Evolutionary conservation across 208 protist species (phyloP), one percentile per base, ranked within the genome.

Genomic region (Acanthamoeba castellanii): DNA sequence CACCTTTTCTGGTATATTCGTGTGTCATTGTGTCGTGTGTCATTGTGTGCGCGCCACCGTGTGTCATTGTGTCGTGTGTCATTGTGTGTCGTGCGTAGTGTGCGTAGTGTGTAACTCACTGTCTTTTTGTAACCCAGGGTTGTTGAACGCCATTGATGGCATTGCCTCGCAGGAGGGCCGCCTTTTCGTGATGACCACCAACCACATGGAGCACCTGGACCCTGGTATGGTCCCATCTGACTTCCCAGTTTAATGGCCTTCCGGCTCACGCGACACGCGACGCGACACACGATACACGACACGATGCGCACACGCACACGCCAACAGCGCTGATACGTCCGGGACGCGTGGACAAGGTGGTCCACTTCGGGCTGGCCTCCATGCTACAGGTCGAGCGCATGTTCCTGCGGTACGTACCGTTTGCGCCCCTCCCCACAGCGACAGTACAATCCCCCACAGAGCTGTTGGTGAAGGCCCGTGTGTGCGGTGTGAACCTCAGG

Each of bases 161-260:
- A 97, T 99, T 18, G 98, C 97, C 0, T 98, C 98, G 25, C 98
- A 99, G 76, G 98, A 99, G 91, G 99, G 98, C 22, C 94, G 98
- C 47, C 76, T 99, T 5, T 96, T 99, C 27, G 99, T 99, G 95
- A 99, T 99, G 98, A 99, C 99, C 14, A 99, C 99, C n/a, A 99
- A 99, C 95, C 98, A 99, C 96, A 97, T 99, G 32, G 98, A 99
- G 66, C 95, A 97, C 74, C 96, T 99, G 4, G 87, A 92, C 34
- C 87, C 87, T 7, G 85, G 85, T 91, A 91, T 1, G 57, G 16
- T 57, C 16, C 52, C 70, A 8, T 11, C 25, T 32, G 25, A 32
- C 64, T 72, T 4, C 3, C n/a, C 1, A 30, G 25, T 27, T 72
- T 1, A 30, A 32, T 27, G 25, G 64, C 64, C 27, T 72, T 30